Conservation (phyloP, 306 rosid genomes). For the Quercus agrifolia region DNA sequence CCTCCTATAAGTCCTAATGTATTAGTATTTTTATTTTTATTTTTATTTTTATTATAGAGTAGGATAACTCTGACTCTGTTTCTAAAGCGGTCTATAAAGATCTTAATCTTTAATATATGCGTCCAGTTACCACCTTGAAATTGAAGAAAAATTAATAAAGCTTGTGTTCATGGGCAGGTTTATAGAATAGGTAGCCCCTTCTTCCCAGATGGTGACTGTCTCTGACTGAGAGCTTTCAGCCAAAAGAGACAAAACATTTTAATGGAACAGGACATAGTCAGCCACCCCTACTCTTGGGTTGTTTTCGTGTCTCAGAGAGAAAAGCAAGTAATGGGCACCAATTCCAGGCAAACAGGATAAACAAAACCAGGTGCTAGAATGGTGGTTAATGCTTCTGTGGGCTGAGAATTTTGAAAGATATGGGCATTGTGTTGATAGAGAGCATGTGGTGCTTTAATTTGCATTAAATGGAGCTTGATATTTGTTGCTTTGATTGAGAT, state of each 20-base stretch:
- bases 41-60: too few species aligned
- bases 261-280: not conserved
- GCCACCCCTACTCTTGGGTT: not conserved
- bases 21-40: too few species aligned
- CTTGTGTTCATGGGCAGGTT: too few species aligned
- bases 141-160: too few species aligned
- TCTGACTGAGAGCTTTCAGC: not conserved
- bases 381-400: conserved; percentile 34
- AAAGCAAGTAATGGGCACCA: not conserved
- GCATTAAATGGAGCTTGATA: not conserved
- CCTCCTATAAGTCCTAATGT: too few species aligned
- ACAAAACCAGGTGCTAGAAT: conserved; percentile 39
- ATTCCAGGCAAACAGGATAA: not conserved
- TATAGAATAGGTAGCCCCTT: too few species aligned
- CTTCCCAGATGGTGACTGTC: too few species aligned
- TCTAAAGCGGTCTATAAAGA: too few species aligned
- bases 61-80: too few species aligned
- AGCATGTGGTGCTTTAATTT: conserved; percentile 18
- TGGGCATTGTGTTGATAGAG: not conserved
- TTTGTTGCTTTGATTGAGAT: not conserved
- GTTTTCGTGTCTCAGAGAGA: not conserved
- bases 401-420: conserved; percentile 18
- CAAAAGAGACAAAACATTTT: not conserved
- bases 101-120: too few species aligned
- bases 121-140: too few species aligned